These are phyloP conservation scores for Colletotrichum tamarilloi DNA, from an alignment of 2,329 filamentous ascomycete genomes.

Conservation along the genomic window DNA sequence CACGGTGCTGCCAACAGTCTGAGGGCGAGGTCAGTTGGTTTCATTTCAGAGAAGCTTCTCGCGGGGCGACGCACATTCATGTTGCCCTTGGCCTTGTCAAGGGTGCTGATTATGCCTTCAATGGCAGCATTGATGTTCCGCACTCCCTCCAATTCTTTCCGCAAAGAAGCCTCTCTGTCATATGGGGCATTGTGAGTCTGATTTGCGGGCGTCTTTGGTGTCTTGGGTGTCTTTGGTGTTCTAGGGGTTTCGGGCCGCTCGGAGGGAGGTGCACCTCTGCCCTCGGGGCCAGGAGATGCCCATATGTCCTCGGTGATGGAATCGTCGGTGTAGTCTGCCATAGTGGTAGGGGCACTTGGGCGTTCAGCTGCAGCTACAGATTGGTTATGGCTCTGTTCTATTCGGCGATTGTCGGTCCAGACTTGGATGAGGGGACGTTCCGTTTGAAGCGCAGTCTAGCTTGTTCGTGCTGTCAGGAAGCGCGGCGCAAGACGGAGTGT, in stretches of 20 bases:
- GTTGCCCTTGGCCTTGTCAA: constrained; percentile 79
- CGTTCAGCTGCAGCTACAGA: constrained; percentile 5
- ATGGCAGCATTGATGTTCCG: constrained; percentile 89
- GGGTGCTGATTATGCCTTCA: constrained; percentile 78
- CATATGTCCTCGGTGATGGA: constrained; percentile 62
- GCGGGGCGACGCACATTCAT: constrained; percentile 71
- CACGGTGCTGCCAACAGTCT: constrained; percentile 89
- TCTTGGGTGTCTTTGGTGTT: constrained; percentile 59
- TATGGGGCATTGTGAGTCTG: constrained; percentile 52
- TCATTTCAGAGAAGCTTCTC: no score
- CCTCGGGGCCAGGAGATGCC: constrained; percentile 54
- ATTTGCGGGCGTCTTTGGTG: constrained; percentile 54
- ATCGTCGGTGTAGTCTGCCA: constrained; percentile 58
- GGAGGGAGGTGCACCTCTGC: constrained; percentile 40
- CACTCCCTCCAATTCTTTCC: constrained; percentile 83
- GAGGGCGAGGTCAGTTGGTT: constrained; percentile 28
- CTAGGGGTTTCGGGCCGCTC: constrained; percentile 59
- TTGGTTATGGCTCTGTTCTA: not conserved
- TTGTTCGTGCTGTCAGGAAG: constrained; percentile 1
- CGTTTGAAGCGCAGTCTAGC: not conserved
- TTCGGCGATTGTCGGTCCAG: not conserved
- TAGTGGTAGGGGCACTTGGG: constrained; percentile 39
- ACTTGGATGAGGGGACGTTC: not conserved
- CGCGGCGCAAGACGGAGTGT: constrained; percentile 16
- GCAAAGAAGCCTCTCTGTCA: constrained; percentile 79